Evolutionary conservation across 2,329 filamentous ascomycete species (phyloP), one percentile per base, ranked within the genome.

Genomic region (Fusarium udum): DNA sequence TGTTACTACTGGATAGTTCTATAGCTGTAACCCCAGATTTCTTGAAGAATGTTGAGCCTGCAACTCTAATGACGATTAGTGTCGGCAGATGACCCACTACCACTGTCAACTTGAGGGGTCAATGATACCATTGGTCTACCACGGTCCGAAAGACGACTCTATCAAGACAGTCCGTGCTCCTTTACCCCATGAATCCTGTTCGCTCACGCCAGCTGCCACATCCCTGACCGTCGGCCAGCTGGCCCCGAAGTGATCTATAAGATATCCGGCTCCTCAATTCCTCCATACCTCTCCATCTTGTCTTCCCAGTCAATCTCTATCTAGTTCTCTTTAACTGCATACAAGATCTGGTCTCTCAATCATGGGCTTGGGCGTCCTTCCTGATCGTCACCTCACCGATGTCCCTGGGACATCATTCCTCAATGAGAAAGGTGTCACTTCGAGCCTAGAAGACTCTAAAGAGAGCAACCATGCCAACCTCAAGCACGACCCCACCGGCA

Each of bases 61-160:
- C 3, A 26, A 28, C 20, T 14, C 24, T 57, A 20, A 26, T 15
- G 18, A 22, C 10, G 7, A 28, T 57, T 32, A 22, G 56, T 15
- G 42, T 59, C 56, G 56, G 56, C 56, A 59, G 32, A 26, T 26
- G 24, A 22, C 31, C 24, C 15, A 4, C n/a, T n/a, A n/a, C n/a
- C n/a, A 8, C 18, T 36, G 14, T 36, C 31, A 2, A 2, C 7
- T 24, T 3, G 20, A 22, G 31, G 31, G 15, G 7, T 58, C 16
- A 4, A 28, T 9, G 3, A 4, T 28, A 1, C 11, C 1, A 51
- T 58, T 58, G 20, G 32, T 3, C 7, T 4, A 9, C 22, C 15
- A 51, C 0, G 5, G 4, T 5, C 4, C 13, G 10, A 36, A 6
- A 31, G 37, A 18, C 8, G 1, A 18, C 7, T 2, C 4, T 5